A percentile compares a stretch with the other conserved stretches of the same genome.
These are phyloP conservation scores for Rutstroemia sydowiana DNA, from an alignment of 2,329 filamentous ascomycete species.

Conservation along the genomic window DNA sequence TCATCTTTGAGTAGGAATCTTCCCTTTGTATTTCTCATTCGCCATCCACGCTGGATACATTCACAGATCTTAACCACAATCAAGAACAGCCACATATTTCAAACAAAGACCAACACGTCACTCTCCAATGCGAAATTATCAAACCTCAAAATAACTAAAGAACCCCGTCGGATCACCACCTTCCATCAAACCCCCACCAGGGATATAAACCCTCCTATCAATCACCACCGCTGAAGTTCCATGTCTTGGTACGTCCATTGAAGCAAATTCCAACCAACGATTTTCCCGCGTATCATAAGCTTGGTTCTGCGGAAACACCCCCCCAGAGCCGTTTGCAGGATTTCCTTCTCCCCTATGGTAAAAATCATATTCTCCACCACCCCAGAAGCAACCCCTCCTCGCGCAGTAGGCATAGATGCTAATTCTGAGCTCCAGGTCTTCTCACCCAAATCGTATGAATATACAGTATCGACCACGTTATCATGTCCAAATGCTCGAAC, in stretches of 20 bases:
- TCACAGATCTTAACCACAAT: too few species aligned
- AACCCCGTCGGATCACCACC: not conserved
- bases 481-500: slow-evolving; percentile 21
- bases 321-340: slow-evolving; percentile 10
- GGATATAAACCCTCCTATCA: slow-evolving; percentile 28
- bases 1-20: too few species aligned
- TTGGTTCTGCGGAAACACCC: slow-evolving; percentile 29
- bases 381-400: slow-evolving; percentile 30
- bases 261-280: slow-evolving; percentile 20
- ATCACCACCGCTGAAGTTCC: slow-evolving; percentile 29
- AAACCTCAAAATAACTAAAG: slow-evolving; percentile 6
- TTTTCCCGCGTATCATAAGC: slow-evolving; percentile 27
- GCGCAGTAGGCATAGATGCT: slow-evolving; percentile 32
- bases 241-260: slow-evolving; percentile 32
- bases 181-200: slow-evolving; percentile 29
- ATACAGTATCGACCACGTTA: slow-evolving; percentile 32
- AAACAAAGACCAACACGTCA: too few species aligned
- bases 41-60: too few species aligned
- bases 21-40: too few species aligned
- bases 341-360: slow-evolving; percentile 36
- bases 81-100: too few species aligned
- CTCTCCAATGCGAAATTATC: not conserved
- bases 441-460: slow-evolving; percentile 28
- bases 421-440: slow-evolving; percentile 23
- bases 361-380: slow-evolving; percentile 29